These are phyloP conservation scores for Lepiota brunneoincarnata DNA, from an alignment of 768 basidiomycete species.

Conservation along the genomic window DNA sequence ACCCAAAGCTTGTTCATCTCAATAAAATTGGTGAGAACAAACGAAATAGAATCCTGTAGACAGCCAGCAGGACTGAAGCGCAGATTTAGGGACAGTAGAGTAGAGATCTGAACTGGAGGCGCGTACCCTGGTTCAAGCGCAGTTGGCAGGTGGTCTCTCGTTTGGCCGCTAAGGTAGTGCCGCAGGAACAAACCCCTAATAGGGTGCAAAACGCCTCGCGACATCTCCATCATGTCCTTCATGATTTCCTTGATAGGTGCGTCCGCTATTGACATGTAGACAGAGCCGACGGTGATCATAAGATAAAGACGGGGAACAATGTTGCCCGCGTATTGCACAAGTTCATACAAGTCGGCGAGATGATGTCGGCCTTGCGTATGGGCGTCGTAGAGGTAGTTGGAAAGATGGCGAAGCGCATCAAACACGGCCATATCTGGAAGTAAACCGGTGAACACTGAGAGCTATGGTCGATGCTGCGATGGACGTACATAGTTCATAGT, in stretches of 20 bases:
- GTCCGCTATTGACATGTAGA: constrained; percentile 98
- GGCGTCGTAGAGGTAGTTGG: constrained; percentile 95
- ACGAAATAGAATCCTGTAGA: constrained; percentile 91
- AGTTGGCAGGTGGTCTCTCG: constrained; percentile 92
- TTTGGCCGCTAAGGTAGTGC: constrained; percentile 97
- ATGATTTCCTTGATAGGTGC: constrained; percentile 99
- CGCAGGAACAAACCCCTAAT: constrained; percentile 93
- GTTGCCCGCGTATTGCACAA: constrained; percentile 99
- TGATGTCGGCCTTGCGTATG: constrained; percentile 91
- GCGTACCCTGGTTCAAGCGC: constrained; percentile 78
- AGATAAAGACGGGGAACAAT: constrained; percentile 93
- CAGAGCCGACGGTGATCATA: constrained; percentile 99
- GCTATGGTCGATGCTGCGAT: background rate
- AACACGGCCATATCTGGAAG: constrained; percentile 94
- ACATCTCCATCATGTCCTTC: constrained; percentile 99
- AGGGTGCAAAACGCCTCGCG: constrained; percentile 94
- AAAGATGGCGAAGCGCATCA: constrained; percentile 91
- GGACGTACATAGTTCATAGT: constrained; percentile 93
- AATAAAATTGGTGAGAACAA: constrained; percentile 97
- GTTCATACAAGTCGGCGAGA: constrained; percentile 96
- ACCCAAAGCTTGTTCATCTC: constrained; percentile 99
- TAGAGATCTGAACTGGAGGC: background rate
- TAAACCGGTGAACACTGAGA: background rate
- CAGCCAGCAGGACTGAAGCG: constrained; percentile 73
- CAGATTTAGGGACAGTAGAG: constrained; percentile 1